phyloP scores from a whole-genome alignment of 108 stramenopile genomes.

The Cyclotella cryptica region DNA sequence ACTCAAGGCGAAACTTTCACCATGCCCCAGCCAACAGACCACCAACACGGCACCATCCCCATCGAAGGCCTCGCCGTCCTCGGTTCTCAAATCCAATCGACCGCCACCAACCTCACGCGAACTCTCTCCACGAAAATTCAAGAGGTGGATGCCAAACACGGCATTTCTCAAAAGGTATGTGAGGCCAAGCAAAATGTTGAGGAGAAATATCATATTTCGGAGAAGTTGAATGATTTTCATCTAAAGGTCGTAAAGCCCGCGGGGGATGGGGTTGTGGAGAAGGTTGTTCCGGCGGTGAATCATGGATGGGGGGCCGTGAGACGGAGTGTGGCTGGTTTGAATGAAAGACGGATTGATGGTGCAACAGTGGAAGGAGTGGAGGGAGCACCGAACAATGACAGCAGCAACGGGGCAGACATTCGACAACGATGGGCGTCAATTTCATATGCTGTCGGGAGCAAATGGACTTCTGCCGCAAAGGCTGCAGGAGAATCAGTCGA shows the following conservation, averaged over 20 bases:
- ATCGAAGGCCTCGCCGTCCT: constrained; percentile 8
- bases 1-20: constrained; percentile 33
- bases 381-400: neutral
- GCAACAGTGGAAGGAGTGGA: neutral
- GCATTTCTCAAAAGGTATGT: constrained; percentile 19
- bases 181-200: constrained; percentile 8
- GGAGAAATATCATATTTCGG: constrained; percentile 27
- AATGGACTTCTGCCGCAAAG: constrained; percentile 3
- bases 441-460: neutral
- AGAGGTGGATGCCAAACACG: constrained; percentile 26
- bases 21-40: neutral
- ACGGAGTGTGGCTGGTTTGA: neutral
- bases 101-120: constrained; percentile 10
- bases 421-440: constrained; percentile 30
- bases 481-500: constrained; percentile 19
- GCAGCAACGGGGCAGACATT: neutral
- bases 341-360: neutral
- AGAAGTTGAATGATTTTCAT: constrained; percentile 18
- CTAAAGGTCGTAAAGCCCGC: constrained; percentile 19
- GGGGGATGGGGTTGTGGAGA: constrained; percentile 15
- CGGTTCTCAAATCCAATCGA: constrained; percentile 18
- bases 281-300: constrained; percentile 19
- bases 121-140: constrained; percentile 21
- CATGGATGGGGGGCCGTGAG: constrained; percentile 28
- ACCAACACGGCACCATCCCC: neutral